Base-by-base conservation (phyloP, 2,329 filamentous ascomycete species). In the Colletotrichum lupini region DNA sequence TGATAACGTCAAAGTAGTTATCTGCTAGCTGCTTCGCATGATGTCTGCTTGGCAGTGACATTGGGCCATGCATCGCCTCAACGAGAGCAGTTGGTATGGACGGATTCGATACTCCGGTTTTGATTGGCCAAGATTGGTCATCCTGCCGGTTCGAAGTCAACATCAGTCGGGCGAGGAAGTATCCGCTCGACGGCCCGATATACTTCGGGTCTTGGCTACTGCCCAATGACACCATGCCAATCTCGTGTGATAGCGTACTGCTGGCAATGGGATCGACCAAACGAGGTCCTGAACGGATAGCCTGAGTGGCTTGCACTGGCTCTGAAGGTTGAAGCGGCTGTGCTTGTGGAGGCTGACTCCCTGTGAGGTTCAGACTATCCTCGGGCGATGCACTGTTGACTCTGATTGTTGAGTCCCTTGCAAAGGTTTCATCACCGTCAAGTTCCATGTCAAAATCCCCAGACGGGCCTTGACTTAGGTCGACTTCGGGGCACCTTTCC, bases 161-260 rank as follows among this genome's bases (percentile, higher is more conserved):
- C 75, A 89, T 83, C 3, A 88, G 80, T 1, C 86, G 85, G 2
- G 87, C 86, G 14, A 89, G 82, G 55, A 88, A 88, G 68, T 87
- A 88, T 1, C 88, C 88, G 49, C 87, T 89, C 0, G 88, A 90
- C 2, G 88, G 88, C 0, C 88, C 88, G 16, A 90, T 86, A 60
- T 90, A 90, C 69, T 86, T 82, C 3, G 85, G 85, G 24, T 87
- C 86, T 56, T 83, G 81, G 28, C 84, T 86, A 4, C 82, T 82
- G 1, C 85, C 86, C 1, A 89, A 79, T 0, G 87, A 88, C 0
- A 90, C 83, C 16, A 90, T 76, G 0, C 88, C 88, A 19, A 89
- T 88, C 73, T 90, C 87, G 72, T 89, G 87, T 1, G 86, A 84
- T 2, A 84, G 76, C 4, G 68, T 55, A 16, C 68, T 76, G 75